Conservation (phyloP, 2,329 filamentous ascomycete species). For the Periconia sp. region DNA sequence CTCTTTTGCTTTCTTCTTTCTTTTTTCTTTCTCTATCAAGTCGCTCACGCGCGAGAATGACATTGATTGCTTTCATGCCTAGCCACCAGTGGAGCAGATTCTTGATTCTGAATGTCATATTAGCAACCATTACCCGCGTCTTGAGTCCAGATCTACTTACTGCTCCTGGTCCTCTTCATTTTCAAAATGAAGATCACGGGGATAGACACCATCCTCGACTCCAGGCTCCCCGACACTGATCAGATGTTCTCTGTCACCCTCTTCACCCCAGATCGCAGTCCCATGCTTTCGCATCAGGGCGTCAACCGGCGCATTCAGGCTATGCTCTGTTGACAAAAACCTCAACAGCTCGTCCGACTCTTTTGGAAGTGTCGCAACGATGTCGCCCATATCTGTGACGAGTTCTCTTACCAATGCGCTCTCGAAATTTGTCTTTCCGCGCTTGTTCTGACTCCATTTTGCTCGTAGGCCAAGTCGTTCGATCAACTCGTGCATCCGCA, state of each 20-base stretch:
- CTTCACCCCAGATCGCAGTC: slow-evolving; percentile 38
- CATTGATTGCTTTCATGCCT: slow-evolving; percentile 44
- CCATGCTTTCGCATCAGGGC: slow-evolving; percentile 40
- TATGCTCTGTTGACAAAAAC: slow-evolving; percentile 34
- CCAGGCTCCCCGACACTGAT: slow-evolving; percentile 39
- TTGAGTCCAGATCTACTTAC: slow-evolving; percentile 29
- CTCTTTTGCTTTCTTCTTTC: slow-evolving; percentile 39
- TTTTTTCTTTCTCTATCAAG: slow-evolving; percentile 42
- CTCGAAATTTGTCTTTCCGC: slow-evolving; percentile 45
- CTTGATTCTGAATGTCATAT: slow-evolving; percentile 31
- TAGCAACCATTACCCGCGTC: slow-evolving; percentile 12
- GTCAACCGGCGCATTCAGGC: slow-evolving; percentile 37
- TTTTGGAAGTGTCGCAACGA: slow-evolving; percentile 40
- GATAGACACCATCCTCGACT: slow-evolving; percentile 38
- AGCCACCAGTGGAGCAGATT: slow-evolving; percentile 46
- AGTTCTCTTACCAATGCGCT: slow-evolving; percentile 40
- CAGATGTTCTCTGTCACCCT: slow-evolving; percentile 39
- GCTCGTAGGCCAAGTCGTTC: slow-evolving; percentile 41
- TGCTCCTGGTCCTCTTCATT: slow-evolving; percentile 36
- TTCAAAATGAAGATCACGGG: slow-evolving; percentile 40
- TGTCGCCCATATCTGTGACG: slow-evolving; percentile 42
- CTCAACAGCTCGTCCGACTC: slow-evolving; percentile 39
- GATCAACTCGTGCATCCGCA: slow-evolving; percentile 46
- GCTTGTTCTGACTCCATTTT: slow-evolving; percentile 47
- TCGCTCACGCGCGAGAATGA: slow-evolving; percentile 43